Base-by-base conservation (phyloP, 139 green algal species). In the Nannochloris sp. region DNA sequence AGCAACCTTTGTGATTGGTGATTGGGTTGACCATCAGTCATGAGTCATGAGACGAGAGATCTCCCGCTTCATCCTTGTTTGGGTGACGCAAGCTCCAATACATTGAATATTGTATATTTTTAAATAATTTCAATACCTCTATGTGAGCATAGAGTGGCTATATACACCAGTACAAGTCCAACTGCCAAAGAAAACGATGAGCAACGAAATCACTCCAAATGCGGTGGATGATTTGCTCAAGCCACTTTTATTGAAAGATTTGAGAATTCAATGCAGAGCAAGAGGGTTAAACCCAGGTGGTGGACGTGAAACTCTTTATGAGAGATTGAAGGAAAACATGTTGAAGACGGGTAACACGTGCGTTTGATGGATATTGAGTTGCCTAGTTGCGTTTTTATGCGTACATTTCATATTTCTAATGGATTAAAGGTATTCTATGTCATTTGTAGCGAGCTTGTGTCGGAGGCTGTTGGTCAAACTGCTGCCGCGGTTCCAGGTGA, bases 251-350 rank as follows among this genome's bases (percentile, higher is more conserved):
- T 60, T 86, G 25, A 84, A 85, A 62, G 83, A 89, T 50, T 71
- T 89, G 48, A 70, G 83, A 4, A 78, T 70, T n/a, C 69, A 87
- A 60, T 87, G 81, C 70, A 72, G 83, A 14, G 70, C 77, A 1
- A 67, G 74, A 12, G 73, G 73, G 10, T n/a, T 92, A 9, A 84
- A 73, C 25, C 85, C 85, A 10, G 85, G 70, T 18, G 85, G 85
- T 24, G 73, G 76, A 61, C 70, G 73, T 10, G 85, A 92, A 31
- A 58, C 75, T 21, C 71, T 92, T 18, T 19, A 48, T 2, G 76
- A 92, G 43, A 75, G 84, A 21, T 48, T 92, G 21, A 60, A 53
- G 34, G 78, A 90, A 40, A 31, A 83, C 79, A 89, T 90, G 78
- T 43, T 84, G 18, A 44, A 67, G 27, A 86, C 76, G 2, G 64